Evolutionary conservation across 2,329 filamentous ascomycete genomes (phyloP).

Genomic region (Lachnellula willkommii): DNA sequence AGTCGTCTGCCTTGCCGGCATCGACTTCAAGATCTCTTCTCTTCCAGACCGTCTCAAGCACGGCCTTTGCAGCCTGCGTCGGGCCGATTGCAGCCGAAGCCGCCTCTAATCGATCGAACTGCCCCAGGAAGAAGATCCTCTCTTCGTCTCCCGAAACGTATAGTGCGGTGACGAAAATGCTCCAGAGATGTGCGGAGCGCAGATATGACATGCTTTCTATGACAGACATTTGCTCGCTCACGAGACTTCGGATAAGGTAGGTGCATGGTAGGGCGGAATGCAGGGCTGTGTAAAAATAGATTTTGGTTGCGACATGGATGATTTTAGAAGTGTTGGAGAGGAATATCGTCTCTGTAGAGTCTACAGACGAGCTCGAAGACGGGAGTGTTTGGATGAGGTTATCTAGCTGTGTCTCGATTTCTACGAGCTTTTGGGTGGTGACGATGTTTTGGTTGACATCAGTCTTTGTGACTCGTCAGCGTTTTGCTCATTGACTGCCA

Average conservation of each 20-base stretch:
- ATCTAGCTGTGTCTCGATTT: no score
- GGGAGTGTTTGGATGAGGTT: no score
- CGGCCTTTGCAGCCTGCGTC: constrained; percentile 7
- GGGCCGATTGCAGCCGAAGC: constrained; percentile 8
- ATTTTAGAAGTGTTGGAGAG: constrained; percentile 9
- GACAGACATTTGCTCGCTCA: not conserved
- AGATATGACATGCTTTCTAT: constrained; percentile 3
- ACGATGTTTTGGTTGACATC: no score
- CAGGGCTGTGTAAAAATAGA: constrained; percentile 14
- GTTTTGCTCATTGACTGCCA: no score
- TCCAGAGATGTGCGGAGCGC: constrained; percentile 14
- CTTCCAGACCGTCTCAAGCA: constrained; percentile 15
- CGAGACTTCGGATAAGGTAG: constrained; percentile 4
- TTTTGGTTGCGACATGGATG: constrained; percentile 11
- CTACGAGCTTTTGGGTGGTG: no score
- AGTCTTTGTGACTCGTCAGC: no score
- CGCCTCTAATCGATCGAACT: constrained; percentile 11
- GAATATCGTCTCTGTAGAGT: not conserved
- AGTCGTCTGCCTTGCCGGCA: no score
- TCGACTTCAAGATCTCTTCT: not conserved
- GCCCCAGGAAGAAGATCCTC: constrained; percentile 14
- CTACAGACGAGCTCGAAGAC: no score
- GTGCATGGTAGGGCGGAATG: constrained; percentile 10
- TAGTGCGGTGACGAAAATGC: constrained; percentile 14
- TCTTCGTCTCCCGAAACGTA: constrained; percentile 12